Percentiles rank a stretch among this genome's conserved stretches.
Conservation (phyloP, 495 filamentous ascomycete genomes). For the Astrocystis sublimbata region DNA sequence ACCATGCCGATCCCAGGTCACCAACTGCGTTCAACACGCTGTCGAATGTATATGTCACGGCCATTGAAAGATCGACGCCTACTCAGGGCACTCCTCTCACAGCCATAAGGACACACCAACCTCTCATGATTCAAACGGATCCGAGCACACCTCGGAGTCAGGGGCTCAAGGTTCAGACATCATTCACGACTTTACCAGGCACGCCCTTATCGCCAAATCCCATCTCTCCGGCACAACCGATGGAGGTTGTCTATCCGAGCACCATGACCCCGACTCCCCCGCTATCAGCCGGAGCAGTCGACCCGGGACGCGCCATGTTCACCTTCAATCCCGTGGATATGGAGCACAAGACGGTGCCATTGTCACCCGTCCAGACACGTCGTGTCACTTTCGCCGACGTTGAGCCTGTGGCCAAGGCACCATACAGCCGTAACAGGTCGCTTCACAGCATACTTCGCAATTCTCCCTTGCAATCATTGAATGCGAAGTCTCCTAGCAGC, state of each 20-base stretch:
- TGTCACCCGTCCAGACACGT: constrained; percentile 23
- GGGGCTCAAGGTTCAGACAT: constrained; percentile 37
- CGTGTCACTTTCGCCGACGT: constrained; percentile 26
- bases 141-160: constrained; percentile 22
- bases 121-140: constrained; percentile 50
- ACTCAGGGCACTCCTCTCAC: constrained; percentile 42
- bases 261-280: constrained; percentile 53
- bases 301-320: constrained; percentile 41
- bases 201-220: constrained; percentile 48
- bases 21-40: constrained; percentile 83
- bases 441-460: constrained; percentile 77
- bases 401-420: constrained; percentile 32
- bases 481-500: constrained; percentile 43
- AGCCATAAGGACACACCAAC: constrained; percentile 43
- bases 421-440: constrained; percentile 66
- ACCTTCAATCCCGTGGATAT: constrained; percentile 36
- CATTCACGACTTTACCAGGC: constrained; percentile 45
- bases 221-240: constrained; percentile 41
- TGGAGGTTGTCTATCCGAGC: constrained; percentile 44
- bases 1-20: constrained; percentile 60
- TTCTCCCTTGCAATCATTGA: constrained; percentile 61
- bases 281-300: constrained; percentile 46
- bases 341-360: constrained; percentile 15
- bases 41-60: constrained; percentile 71
- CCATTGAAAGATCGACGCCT: constrained; percentile 65